Evolutionary conservation across 2,329 filamentous ascomycete genomes (phyloP).

Genomic region (Xylaria sp.): DNA sequence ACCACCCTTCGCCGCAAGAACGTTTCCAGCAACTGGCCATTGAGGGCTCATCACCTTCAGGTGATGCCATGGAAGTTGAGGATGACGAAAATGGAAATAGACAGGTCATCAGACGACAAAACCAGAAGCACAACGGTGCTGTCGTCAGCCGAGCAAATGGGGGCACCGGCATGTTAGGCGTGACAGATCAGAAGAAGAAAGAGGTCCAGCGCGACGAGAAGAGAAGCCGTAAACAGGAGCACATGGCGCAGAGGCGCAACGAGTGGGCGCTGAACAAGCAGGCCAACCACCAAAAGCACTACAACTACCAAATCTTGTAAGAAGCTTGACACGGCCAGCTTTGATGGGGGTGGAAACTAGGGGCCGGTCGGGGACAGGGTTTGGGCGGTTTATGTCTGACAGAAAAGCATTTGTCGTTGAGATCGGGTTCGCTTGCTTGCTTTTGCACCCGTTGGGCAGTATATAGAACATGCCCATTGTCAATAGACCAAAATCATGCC

Average conservation of each 20-base stretch:
- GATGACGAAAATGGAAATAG: slow-evolving; percentile 30
- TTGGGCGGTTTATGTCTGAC: background rate
- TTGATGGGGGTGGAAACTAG: too few relatives aligned
- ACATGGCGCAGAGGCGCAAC: slow-evolving; percentile 63
- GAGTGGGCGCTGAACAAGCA: slow-evolving; percentile 73
- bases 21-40: slow-evolving; percentile 69
- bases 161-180: slow-evolving; percentile 76
- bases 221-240: slow-evolving; percentile 66
- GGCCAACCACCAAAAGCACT: slow-evolving; percentile 72
- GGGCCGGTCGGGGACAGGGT: background rate
- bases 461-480: background rate
- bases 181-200: slow-evolving; percentile 73
- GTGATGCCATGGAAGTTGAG: slow-evolving; percentile 43
- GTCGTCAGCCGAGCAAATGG: slow-evolving; percentile 70
- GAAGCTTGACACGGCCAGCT: slow-evolving; percentile 1
- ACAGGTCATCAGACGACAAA: slow-evolving; percentile 42
- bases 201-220: slow-evolving; percentile 69
- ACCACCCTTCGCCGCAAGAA: slow-evolving; percentile 79
- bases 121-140: slow-evolving; percentile 52
- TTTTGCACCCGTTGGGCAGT: background rate
- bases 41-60: slow-evolving; percentile 42
- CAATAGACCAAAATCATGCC: background rate
- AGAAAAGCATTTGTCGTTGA: background rate
- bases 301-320: slow-evolving; percentile 51
- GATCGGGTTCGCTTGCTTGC: background rate